Conservation (phyloP, 2,329 filamentous ascomycete genomes). For the Cladosporium colombiae region DNA sequence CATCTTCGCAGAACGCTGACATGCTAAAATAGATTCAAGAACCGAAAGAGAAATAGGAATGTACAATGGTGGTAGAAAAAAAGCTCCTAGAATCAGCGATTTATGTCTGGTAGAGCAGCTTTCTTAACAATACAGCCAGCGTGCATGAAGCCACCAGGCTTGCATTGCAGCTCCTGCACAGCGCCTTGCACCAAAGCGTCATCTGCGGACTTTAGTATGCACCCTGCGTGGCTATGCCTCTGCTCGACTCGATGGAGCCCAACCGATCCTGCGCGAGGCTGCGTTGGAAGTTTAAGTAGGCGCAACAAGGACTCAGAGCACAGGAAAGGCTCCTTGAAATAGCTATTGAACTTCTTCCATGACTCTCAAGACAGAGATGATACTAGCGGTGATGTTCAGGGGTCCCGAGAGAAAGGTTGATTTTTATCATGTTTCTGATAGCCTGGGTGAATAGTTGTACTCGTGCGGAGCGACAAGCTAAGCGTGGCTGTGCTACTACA, state of each 20-base stretch:
- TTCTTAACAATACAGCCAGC: background rate
- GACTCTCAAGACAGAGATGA: too few relatives aligned
- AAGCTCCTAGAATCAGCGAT: background rate
- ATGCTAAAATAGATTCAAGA: constrained; percentile 3
- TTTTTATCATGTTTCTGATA: too few relatives aligned
- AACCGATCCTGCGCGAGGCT: background rate
- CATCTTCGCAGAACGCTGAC: constrained; percentile 15
- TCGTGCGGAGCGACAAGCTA: too few relatives aligned
- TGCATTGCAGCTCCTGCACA: constrained; percentile 14
- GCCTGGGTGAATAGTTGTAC: too few relatives aligned
- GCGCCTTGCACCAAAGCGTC: background rate
- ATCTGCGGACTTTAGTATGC: constrained; percentile 8
- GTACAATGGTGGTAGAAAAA: background rate
- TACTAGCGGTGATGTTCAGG: too few relatives aligned
- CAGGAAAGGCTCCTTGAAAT: background rate
- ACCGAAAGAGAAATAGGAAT: background rate
- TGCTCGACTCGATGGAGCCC: constrained; percentile 7
- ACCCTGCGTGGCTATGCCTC: constrained; percentile 6
- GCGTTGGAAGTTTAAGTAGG: background rate
- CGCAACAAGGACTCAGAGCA: background rate
- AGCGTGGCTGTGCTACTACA: too few relatives aligned
- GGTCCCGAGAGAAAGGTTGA: too few relatives aligned
- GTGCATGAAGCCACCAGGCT: background rate
- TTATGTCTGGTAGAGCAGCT: background rate
- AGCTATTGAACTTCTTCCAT: background rate